These are phyloP conservation scores for Trypanosoma mega DNA, from an alignment of 208 protist species.

Conservation along the genomic window DNA sequence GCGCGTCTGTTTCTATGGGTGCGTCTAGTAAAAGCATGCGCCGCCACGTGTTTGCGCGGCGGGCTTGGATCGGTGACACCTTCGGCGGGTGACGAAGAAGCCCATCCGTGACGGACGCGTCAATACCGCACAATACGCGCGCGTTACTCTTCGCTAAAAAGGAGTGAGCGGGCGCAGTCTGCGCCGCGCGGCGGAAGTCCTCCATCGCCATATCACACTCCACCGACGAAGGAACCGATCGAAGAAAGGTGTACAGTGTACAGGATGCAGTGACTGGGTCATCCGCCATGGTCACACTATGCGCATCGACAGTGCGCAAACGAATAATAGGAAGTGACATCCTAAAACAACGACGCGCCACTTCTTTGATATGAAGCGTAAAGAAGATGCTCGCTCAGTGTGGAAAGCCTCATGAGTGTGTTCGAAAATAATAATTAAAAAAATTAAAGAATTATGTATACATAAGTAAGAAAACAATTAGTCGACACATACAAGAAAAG, in stretches of 20 bases:
- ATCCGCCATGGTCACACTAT: constrained; percentile 41
- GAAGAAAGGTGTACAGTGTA: constrained; percentile 81
- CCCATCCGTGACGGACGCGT: constrained; percentile 39
- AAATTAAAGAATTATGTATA: constrained; percentile 6
- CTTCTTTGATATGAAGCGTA: too few relatives aligned
- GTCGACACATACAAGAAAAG: constrained; percentile 1
- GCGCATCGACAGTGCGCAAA: constrained; percentile 36
- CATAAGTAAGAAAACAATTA: neutral
- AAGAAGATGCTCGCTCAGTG: too few relatives aligned
- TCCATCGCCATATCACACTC: constrained; percentile 53
- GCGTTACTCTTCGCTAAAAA: constrained; percentile 27
- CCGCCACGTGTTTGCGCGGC: constrained; percentile 16
- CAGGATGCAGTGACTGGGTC: constrained; percentile 54
- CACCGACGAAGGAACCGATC: constrained; percentile 44
- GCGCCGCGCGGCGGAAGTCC: constrained; percentile 43
- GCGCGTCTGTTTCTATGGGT: neutral
- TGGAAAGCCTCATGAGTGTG: too few relatives aligned
- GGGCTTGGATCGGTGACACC: constrained; percentile 35
- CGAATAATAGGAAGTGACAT: constrained; percentile 72
- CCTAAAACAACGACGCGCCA: too few relatives aligned
- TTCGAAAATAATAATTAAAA: constrained; percentile 5
- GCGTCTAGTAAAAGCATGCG: neutral
- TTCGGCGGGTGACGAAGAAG: constrained; percentile 47
- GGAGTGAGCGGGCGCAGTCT: constrained; percentile 16
- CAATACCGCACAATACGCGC: constrained; percentile 38